Base-by-base conservation (phyloP, 352 stramenopile genomes). In the Aphanomyces cochlioides region DNA sequence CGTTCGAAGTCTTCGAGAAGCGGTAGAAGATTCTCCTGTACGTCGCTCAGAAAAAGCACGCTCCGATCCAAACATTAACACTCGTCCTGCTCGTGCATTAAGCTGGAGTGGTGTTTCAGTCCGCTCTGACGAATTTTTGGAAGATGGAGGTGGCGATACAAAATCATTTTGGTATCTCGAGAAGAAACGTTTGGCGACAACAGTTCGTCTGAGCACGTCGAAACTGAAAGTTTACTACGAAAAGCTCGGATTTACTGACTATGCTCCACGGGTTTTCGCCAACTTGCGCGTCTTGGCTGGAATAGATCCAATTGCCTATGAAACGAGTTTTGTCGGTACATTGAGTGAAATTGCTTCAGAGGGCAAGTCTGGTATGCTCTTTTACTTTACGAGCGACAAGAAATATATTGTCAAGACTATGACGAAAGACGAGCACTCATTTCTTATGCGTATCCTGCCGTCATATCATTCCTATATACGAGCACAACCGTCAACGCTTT, bases 341-440 rank as follows among this genome's bases (percentile, higher is more conserved):
- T 75, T 95, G 10, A 73, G 90, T 37, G 87, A 95, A 57, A 85
- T 83, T 41, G 87, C 85, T 48, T 92, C 87, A 0, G 85, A 93
- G 66, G 87, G 87, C 67, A 95, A 95, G 72, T 93, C 84, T 0
- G 87, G 87, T 8, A 93, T 92, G 83, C 72, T 95, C 4, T 95
- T 95, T 54, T 95, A 95, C 79, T 95, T 93, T 60, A 91, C 87
- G 5, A 93, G 82, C 63, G 85, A 93, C 68, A 80, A 85, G 50
- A 84, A 84, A 77, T 95, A 93, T 65, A 74, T 95, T 5, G 87
- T 95, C 66, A 95, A 95, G 78, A 95, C 85, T 3, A 93, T 95
- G 87, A 92, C 86, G 41, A 93, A 95, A 77, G 83, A 81, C 65
- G 87, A 95, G 74, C 85, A 95, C 67, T 88, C 83, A 54, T 93